Base-by-base conservation (phyloP, 495 filamentous ascomycete genomes). In the Oidiodendron maius region DNA sequence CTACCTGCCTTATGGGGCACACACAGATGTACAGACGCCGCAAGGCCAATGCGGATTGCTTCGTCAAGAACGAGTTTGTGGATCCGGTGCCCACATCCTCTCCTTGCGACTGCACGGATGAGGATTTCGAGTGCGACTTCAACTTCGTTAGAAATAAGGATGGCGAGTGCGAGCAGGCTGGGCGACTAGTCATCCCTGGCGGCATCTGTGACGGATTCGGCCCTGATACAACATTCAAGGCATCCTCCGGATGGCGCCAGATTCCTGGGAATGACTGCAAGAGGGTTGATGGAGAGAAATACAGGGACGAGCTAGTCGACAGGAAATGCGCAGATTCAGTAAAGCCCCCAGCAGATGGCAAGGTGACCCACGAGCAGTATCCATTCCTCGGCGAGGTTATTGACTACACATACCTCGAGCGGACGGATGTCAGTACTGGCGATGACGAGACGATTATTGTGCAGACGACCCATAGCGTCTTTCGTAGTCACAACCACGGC, bases 91-190 rank as follows among this genome's bases (percentile, higher is more conserved):
- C 82, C 2, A 65, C 77, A 26, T 81, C 76, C 23, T 74, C 85
- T 51, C 63, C 72, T 24, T 98, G 93, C 72, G 76, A 85, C 17
- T 98, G 93, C 68, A 80, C 80, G 0, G 75, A 82, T 10, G 70
- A 74, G 26, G 93, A 98, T 64, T 98, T 87, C 59, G 93, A 98
- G 64, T 98, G 93, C 63, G 89, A 96, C 60, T 94, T 83, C 71
- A 91, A 91, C 61, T 96, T 93, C 60, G 66, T 79, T 36, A 72
- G 70, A 40, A 73, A 71, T 36, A 61, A 61, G 3, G 69, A 74
- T 50, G 64, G 68, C 42, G 78, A 86, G 36, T 98, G 93, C 59
- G 63, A 80, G 4, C 53, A 61, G 1, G 69, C 55, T 16, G 76
- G 66, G 0, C 44, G 51, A 22, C 45, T 62, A 9, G 53, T 66